A percentile compares a stretch with the other conserved stretches of the same genome.
phyloP scores from a whole-genome alignment of 768 basidiomycete species.

The Lactifluus pinguis region DNA sequence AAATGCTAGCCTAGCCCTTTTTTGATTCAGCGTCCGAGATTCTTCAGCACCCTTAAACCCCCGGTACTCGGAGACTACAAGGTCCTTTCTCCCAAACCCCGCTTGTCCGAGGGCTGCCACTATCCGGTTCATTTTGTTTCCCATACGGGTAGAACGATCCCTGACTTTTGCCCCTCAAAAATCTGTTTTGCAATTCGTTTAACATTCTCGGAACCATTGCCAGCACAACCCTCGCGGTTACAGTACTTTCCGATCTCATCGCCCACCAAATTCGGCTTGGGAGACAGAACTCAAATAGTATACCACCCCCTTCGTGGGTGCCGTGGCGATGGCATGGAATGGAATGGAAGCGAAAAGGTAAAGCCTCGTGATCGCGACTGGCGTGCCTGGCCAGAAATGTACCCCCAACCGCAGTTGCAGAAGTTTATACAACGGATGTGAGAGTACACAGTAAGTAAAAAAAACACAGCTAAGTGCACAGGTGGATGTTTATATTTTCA shows the following conservation, averaged over 20 bases:
- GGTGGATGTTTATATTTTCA: conserved; percentile 6
- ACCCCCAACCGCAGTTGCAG: background rate
- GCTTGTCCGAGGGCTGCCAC: background rate
- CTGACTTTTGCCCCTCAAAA: background rate
- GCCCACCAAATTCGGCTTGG: background rate
- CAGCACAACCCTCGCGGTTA: background rate
- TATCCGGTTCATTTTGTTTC: background rate
- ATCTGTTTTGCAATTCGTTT: background rate
- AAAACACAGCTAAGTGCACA: background rate
- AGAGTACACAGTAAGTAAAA: conserved; percentile 3
- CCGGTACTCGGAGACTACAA: background rate
- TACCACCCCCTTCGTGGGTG: background rate
- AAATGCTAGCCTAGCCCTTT: too few relatives aligned
- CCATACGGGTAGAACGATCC: background rate
- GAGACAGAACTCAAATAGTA: conserved; percentile 3
- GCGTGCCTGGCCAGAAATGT: background rate
- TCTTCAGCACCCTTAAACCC: background rate
- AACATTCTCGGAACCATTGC: background rate
- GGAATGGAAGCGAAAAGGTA: conserved; percentile 10
- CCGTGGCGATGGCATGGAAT: background rate
- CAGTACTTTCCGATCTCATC: background rate
- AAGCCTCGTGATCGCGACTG: conserved; percentile 11
- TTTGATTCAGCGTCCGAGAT: too few relatives aligned
- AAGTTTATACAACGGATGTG: conserved; percentile 12
- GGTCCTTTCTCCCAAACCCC: background rate